Evolutionary conservation across 805 yeast genomes (phyloP), one percentile per base, ranked within the genome.

Genomic region (Yamadazyma takamatsuzukensis): DNA sequence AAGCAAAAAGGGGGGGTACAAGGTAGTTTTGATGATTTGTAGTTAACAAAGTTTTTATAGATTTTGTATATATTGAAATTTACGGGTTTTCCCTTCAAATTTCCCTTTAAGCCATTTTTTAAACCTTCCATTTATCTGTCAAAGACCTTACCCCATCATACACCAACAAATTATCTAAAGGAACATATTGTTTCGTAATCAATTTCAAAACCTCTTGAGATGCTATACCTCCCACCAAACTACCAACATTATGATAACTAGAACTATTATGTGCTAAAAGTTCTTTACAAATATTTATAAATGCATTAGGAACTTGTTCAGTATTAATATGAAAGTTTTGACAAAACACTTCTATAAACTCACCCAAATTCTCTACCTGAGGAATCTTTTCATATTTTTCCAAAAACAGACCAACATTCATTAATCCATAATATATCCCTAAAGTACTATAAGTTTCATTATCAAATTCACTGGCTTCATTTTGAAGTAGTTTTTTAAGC

Each of bases 161-260:
- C 0, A 82, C 68, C 34, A 81, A 62, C 6, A 79, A 59, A 45
- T 86, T 83, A 42, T 80, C 80, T 26, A 87, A 47, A 1, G 97
- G 94, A 4, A 81, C 68, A 45, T 86, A 88, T 55, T 90, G 97
- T 22, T 74, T 72, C 2, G 95, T 86, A 15, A 84, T 48, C 27
- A 77, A 50, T 58, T 93, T 90, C 32, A 86, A 65, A 4, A 75
- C 78, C 52, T 90, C 98, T 51, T 90, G 96, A 3, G 87, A 80
- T 0, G 77, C 88, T 9, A 89, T 63, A 0, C 96, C 97, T 2
- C 96, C 97, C 43, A 85, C 62, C 3, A 86, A 56, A 4, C 95
- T 69, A 14, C 81, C 61, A 11, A 76, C 68, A 45, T 82, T 81
- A 40, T 76, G 80, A 30, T 79, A 52, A 37, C 70, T 74, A 24